phyloP scores from a whole-genome alignment of 2,329 filamentous ascomycete genomes.

The Teratosphaeria gauchensis region DNA sequence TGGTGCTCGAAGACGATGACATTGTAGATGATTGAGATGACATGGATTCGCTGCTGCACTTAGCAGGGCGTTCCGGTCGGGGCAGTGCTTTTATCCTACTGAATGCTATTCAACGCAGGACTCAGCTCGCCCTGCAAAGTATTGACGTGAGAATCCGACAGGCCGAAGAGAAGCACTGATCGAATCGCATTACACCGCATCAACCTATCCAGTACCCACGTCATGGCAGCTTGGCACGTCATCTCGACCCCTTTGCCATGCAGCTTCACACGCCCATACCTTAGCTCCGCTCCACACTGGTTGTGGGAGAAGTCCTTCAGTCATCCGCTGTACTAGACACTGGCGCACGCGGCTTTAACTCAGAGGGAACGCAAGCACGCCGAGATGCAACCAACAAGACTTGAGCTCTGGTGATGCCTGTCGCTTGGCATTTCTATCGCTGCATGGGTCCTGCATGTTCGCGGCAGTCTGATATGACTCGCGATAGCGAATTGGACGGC shows the following conservation, averaged over 20 bases:
- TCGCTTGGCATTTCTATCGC: too few relatives aligned
- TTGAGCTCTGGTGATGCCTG: too few relatives aligned
- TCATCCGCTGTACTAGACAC: not conserved
- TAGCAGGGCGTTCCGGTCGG: constrained; percentile 1
- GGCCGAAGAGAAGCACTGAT: too few relatives aligned
- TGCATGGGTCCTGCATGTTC: too few relatives aligned
- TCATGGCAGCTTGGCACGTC: not conserved
- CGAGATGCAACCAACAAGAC: too few relatives aligned
- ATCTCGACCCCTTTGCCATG: not conserved
- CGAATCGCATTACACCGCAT: not conserved
- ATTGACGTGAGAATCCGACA: too few relatives aligned
- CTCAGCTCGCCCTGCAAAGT: not conserved
- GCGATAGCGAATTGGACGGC: too few relatives aligned
- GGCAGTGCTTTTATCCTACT: not conserved
- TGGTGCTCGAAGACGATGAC: constrained; percentile 38
- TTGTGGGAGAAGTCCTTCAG: not conserved
- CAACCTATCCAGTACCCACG: not conserved
- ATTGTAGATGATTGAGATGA: constrained; percentile 31
- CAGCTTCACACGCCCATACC: not conserved
- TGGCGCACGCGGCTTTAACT: not conserved
- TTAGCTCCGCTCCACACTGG: not conserved
- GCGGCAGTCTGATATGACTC: too few relatives aligned
- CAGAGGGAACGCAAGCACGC: not conserved
- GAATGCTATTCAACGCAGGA: not conserved
- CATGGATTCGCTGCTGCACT: not conserved